Evolutionary conservation across 2,329 filamentous ascomycete genomes (phyloP), one percentile per base, ranked within the genome.

Genomic region (Stemphylium lycopersici): DNA sequence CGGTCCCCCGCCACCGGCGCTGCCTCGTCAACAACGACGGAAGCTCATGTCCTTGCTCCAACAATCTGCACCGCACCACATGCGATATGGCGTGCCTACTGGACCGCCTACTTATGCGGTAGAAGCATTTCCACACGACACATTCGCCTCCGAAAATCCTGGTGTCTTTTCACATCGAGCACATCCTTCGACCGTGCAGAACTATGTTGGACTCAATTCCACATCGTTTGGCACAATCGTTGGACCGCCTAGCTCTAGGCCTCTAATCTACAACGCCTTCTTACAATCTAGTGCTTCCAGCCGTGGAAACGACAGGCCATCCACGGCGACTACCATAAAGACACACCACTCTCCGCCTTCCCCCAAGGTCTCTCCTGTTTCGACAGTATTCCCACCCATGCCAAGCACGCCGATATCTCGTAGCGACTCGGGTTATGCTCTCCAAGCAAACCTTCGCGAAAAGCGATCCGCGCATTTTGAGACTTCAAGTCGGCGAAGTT

Each of bases 401-500:
- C 89, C 90, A 3, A 84, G 84, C 3, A 93, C 90, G 3, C 89
- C 90, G 0, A 85, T 90, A n/a, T 96, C 92, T 5, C 85, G 92
- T 13, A 96, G 89, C 68, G 95, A 99, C 71, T 97, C 93, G 4
- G 93, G 91, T 1, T 96, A 95, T 74, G 90, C 91, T 32, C 80
- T 96, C 51, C 88, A 93, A 59, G 87, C 90, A 15, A 96, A 91
- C 4, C 80, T 99, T 52, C 87, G 92, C 29, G 95, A 98, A 77
- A 99, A 98, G 79, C 86, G 93, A 46, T 98, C 95, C 3, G 93
- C 90, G 1, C 91, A 97, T 72, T 96, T 98, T 64, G 90, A 95
- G 67, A 86, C 89, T 52, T 77, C 81, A 61, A 89, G 89, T n/a
- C 86, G 93, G 55, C 86, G 93, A 62, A 97, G 93, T 78, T 96